Evolutionary conservation across 1,284 basidiomycete species (phyloP).

Genomic region (Naganishia cerealis): DNA sequence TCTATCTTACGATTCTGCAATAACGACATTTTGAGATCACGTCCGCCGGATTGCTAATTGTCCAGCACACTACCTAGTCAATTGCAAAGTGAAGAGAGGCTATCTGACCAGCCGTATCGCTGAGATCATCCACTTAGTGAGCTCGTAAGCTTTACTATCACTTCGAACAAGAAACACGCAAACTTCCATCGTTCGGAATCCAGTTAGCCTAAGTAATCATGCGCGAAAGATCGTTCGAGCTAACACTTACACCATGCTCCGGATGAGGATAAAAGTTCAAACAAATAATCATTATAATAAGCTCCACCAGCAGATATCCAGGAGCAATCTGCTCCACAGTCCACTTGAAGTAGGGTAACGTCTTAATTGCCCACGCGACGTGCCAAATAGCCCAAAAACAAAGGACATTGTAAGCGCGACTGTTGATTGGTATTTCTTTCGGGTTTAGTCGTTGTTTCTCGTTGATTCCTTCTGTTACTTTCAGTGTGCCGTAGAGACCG

Average conservation of each 20-base stretch:
- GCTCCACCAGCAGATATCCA: conserved; percentile 13
- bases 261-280: conserved; percentile 15
- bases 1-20: too few relatives aligned
- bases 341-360: conserved; percentile 2
- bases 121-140: not conserved
- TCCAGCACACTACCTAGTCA: not conserved
- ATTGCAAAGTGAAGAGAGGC: not conserved
- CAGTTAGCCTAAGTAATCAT: not conserved
- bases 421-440: not conserved
- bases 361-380: not conserved
- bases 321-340: not conserved
- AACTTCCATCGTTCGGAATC: not conserved
- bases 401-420: conserved; percentile 9
- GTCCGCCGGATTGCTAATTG: not conserved
- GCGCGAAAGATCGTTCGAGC: not conserved
- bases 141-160: not conserved
- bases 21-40: too few relatives aligned
- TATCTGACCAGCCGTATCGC: too few relatives aligned
- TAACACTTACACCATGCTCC: conserved; percentile 1
- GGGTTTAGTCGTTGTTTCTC: not conserved
- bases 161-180: conserved; percentile 2
- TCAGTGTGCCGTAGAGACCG: conserved; percentile 1
- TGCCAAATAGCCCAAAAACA: conserved; percentile 24
- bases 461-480: not conserved
- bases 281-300: conserved; percentile 14